These are phyloP conservation scores for Senna tora DNA, from an alignment of 306 rosid genomes.

Conservation along the genomic window DNA sequence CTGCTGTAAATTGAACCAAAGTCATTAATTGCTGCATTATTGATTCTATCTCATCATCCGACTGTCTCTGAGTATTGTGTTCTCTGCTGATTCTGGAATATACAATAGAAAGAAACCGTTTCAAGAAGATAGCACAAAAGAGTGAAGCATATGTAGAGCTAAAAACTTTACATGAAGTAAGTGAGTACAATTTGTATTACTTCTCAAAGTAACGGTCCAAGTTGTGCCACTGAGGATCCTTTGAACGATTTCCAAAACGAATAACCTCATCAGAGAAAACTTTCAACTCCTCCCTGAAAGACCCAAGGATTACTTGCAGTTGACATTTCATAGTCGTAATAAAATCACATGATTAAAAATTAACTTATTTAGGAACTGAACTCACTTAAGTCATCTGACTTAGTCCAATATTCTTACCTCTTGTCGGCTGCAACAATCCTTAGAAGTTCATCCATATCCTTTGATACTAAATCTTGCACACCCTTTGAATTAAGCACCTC, in stretches of 20 bases:
- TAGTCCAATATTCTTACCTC: constrained; percentile 51
- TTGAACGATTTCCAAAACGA: constrained; percentile 87
- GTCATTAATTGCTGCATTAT: constrained; percentile 72
- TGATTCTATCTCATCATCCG: constrained; percentile 60
- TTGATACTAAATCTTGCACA: constrained; percentile 74
- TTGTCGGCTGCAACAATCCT: constrained; percentile 74
- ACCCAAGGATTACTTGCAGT: constrained; percentile 33
- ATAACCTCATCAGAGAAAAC: constrained; percentile 80
- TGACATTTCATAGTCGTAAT: constrained; percentile 3
- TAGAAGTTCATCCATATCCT: constrained; percentile 65
- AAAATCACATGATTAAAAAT: constrained; percentile 22
- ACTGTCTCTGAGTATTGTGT: constrained; percentile 56
- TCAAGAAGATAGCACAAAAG: constrained; percentile 18
- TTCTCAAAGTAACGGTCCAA: constrained; percentile 89
- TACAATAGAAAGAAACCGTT: constrained; percentile 32
- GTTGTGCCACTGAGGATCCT: constrained; percentile 95
- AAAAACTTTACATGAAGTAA: constrained; percentile 26
- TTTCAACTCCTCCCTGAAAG: constrained; percentile 74
- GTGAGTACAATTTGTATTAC: constrained; percentile 53
- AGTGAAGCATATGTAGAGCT: constrained; percentile 27
- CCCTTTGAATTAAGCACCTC: constrained; percentile 67
- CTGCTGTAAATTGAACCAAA: constrained; percentile 77
- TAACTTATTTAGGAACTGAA: constrained; percentile 32
- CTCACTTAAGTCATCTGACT: constrained; percentile 12
- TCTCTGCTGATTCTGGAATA: constrained; percentile 67